Evolutionary conservation across 2,329 filamentous ascomycete species (phyloP).

Genomic region (Thelonectria discophora): DNA sequence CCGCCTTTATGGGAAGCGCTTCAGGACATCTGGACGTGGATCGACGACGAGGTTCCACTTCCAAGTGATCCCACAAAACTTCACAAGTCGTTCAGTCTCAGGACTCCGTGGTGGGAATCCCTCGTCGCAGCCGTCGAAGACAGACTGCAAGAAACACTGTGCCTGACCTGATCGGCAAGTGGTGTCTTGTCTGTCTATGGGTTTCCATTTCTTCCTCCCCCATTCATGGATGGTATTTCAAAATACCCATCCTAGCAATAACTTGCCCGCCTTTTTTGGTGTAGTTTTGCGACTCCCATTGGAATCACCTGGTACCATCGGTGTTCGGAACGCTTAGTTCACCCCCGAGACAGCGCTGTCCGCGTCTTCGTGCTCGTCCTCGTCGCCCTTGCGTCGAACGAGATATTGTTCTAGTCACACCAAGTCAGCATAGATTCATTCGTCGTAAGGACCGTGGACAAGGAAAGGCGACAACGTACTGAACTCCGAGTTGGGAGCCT

Average conservation of each 20-base stretch:
- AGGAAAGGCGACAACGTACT: slow-evolving; percentile 40
- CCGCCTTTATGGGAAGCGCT: slow-evolving; percentile 50
- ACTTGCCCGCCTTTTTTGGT: slow-evolving; percentile 41
- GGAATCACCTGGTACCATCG: slow-evolving; percentile 22
- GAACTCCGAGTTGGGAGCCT: slow-evolving; percentile 51
- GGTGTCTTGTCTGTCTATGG: slow-evolving; percentile 27
- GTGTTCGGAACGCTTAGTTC: slow-evolving; percentile 27
- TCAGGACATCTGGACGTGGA: slow-evolving; percentile 48
- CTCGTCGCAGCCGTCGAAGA: slow-evolving; percentile 47
- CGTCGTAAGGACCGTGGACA: slow-evolving; percentile 7
- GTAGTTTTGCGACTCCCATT: slow-evolving; percentile 31
- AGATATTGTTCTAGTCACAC: slow-evolving; percentile 49
- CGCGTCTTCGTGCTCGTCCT: slow-evolving; percentile 46
- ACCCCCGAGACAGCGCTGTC: slow-evolving; percentile 51
- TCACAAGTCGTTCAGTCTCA: slow-evolving; percentile 40
- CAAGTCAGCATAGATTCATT: slow-evolving; percentile 31
- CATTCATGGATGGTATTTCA: slow-evolving; percentile 19
- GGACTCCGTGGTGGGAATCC: slow-evolving; percentile 53
- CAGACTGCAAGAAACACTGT: slow-evolving; percentile 48
- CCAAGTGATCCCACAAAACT: slow-evolving; percentile 26
- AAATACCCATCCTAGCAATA: slow-evolving; percentile 37
- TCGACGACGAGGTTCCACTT: slow-evolving; percentile 41
- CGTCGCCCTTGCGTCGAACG: slow-evolving; percentile 44
- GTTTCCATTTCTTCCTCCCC: slow-evolving; percentile 16
- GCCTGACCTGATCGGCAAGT: slow-evolving; percentile 47